A percentile compares a stretch with the other conserved stretches of the same genome.
phyloP scores from a whole-genome alignment of 179 eudicot species.

The Vitellaria paradoxa region DNA sequence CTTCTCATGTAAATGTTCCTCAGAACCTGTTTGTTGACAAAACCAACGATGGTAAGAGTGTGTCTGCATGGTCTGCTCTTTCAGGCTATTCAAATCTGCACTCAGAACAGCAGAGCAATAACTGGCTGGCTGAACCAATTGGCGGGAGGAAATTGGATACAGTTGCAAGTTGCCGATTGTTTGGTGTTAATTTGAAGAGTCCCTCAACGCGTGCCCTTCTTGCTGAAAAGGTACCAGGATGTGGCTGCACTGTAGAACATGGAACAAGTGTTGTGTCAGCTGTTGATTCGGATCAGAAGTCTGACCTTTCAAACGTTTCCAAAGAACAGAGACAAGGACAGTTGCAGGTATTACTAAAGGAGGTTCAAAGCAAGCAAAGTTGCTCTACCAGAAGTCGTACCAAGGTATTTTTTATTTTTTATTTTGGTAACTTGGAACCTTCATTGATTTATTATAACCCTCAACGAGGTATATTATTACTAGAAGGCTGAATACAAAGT shows the following conservation, averaged over 20 bases:
- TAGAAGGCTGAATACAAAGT: background rate
- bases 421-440: too few species aligned
- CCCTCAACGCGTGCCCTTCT: constrained; percentile 25
- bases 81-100: constrained; percentile 27
- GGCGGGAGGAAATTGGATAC: constrained; percentile 39
- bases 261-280: constrained; percentile 32
- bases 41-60: constrained; percentile 34
- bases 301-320: constrained; percentile 41
- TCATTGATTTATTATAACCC: too few species aligned
- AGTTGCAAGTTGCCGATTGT: constrained; percentile 50
- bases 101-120: constrained; percentile 26
- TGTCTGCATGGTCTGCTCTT: constrained; percentile 35
- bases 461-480: background rate
- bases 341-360: constrained; percentile 33
- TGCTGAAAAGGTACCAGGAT: constrained; percentile 27
- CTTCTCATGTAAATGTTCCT: constrained; percentile 37
- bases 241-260: constrained; percentile 20
- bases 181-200: constrained; percentile 67
- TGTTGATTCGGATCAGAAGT: constrained; percentile 33
- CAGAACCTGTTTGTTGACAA: constrained; percentile 28
- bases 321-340: constrained; percentile 37
- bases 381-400: constrained; percentile 73
- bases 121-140: constrained; percentile 17
- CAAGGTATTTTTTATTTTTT: too few species aligned
- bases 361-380: constrained; percentile 46